Evolutionary conservation across 805 yeast genomes (phyloP), one percentile per base, ranked within the genome.

Genomic region (Starmerella stigmatis): DNA sequence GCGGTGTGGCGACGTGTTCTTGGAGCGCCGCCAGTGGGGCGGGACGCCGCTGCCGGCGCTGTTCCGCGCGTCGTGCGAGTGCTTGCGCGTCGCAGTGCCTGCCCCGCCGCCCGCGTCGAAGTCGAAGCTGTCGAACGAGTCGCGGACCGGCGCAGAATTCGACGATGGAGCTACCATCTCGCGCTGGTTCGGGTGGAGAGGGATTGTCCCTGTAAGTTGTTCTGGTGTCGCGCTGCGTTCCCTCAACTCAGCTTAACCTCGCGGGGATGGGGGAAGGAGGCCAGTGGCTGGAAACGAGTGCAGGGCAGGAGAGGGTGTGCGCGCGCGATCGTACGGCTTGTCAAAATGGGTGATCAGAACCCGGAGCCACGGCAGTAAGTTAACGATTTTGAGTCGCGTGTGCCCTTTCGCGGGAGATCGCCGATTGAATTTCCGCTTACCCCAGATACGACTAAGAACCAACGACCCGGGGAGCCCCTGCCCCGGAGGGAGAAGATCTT

Each of bases 111-210:
- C 31, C 11, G 44, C 44, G 22, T 47, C 53, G 35, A 50, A 50
- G 15, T 48, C 42, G 34, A 50, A 50, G 19, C 47, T 45, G 38
- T 50, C 52, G 36, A 45, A 50, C n/a, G 50, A 45, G 45, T 50
- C 48, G 28, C 52, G 40, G 21, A 41, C 43, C 29, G 48, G 29
- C 30, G 30, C 29, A 25, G 20, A 22, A 10, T 23, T n/a, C 21
- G 40, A 19, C 20, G 30, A 15, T 25, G 40, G 29, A 21, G 22
- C 40, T 21, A 30, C 40, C 40, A 36, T 36, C 22, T 20, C 40
- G 30, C 7, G 8, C 11, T 25, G 27, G 11, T 25, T 21, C 5
- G 10, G 12, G 21, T 15, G 20, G 22, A 16, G 35, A 13, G 23
- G 35, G 23, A 15, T 8, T 5, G 21, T 8, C 13, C 26, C 10